Evolutionary conservation across 495 filamentous ascomycete genomes (phyloP).

Genomic region (Achaetomiella virescens): DNA sequence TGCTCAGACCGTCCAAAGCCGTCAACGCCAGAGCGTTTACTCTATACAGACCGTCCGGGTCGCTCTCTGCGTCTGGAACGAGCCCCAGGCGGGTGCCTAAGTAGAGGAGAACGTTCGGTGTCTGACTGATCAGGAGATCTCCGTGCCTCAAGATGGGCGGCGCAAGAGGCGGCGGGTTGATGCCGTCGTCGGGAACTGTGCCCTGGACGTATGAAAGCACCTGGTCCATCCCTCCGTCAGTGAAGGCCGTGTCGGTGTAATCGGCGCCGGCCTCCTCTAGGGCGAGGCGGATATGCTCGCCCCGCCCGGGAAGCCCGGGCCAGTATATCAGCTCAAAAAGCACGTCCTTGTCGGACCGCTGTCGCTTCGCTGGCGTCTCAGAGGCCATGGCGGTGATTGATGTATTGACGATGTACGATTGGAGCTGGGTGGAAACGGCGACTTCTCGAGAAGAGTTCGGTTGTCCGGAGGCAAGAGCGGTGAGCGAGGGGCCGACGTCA

Average conservation of each 20-base stretch:
- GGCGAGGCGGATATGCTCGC: slow-evolving; percentile 57
- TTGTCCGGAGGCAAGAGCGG: too few species aligned
- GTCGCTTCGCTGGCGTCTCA: slow-evolving; percentile 28
- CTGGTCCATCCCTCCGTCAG: slow-evolving; percentile 30
- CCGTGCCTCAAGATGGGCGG: slow-evolving; percentile 56
- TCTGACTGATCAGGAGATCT: slow-evolving; percentile 55
- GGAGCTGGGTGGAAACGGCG: too few species aligned
- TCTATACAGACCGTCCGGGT: slow-evolving; percentile 43
- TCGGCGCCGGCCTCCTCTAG: slow-evolving; percentile 54
- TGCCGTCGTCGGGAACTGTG: slow-evolving; percentile 32
- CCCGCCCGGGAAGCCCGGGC: slow-evolving; percentile 58
- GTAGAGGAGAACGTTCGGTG: slow-evolving; percentile 59
- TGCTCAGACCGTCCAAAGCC: slow-evolving; percentile 56
- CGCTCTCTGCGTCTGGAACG: slow-evolving; percentile 33
- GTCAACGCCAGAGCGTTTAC: slow-evolving; percentile 56
- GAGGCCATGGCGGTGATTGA: slow-evolving; percentile 8
- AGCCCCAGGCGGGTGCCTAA: slow-evolving; percentile 50
- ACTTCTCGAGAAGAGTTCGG: too few species aligned
- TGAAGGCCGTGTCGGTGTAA: slow-evolving; percentile 54
- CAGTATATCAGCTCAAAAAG: slow-evolving; percentile 59
- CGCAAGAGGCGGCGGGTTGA: slow-evolving; percentile 55
- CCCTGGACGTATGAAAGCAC: slow-evolving; percentile 32
- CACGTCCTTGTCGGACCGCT: slow-evolving; percentile 37
- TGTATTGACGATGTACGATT: neutral
- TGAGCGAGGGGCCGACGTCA: too few species aligned